Evolutionary conservation across 1,284 basidiomycete genomes (phyloP).

Genomic region (Anthracocystis setariae): DNA sequence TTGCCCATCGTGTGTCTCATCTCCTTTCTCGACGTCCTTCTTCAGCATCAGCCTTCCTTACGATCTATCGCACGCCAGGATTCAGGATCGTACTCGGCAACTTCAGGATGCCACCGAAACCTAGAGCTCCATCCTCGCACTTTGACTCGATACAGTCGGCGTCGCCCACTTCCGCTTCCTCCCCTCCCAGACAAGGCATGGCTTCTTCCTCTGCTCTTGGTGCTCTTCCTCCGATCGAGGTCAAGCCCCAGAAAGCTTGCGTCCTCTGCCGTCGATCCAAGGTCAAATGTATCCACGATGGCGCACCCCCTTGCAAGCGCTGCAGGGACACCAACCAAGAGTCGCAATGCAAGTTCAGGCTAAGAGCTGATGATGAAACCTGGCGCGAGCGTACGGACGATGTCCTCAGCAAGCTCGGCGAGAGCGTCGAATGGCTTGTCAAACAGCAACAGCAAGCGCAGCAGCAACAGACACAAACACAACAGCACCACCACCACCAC

Average conservation of each 20-base stretch:
- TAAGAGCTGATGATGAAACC: slow-evolving; percentile 55
- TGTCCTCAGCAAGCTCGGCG: slow-evolving; percentile 37
- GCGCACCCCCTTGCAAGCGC: slow-evolving; percentile 55
- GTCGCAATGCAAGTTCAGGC: slow-evolving; percentile 60
- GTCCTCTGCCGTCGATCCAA: slow-evolving; percentile 54
- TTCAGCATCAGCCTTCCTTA: too few species aligned
- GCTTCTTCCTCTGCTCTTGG: slow-evolving; percentile 22
- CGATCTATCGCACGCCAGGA: too few species aligned
- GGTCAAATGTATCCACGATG: slow-evolving; percentile 60
- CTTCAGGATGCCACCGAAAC: slow-evolving; percentile 30
- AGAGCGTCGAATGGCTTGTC: slow-evolving; percentile 53
- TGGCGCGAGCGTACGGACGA: slow-evolving; percentile 61
- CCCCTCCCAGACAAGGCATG: slow-evolving; percentile 12
- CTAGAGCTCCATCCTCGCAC: slow-evolving; percentile 5
- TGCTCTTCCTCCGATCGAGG: slow-evolving; percentile 36
- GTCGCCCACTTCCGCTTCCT: slow-evolving; percentile 27
- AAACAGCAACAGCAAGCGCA: slow-evolving; percentile 21
- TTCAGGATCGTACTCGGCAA: too few species aligned
- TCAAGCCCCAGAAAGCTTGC: slow-evolving; percentile 61
- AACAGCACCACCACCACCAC: slow-evolving; percentile 16
- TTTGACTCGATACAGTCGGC: slow-evolving; percentile 17
- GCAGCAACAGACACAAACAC: slow-evolving; percentile 1
- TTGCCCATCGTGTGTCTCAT: too few species aligned
- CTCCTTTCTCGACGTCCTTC: too few species aligned
- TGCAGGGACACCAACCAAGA: slow-evolving; percentile 52